Evolutionary conservation across 495 filamentous ascomycete genomes (phyloP).

Genomic region (Chaetomium tenue): DNA sequence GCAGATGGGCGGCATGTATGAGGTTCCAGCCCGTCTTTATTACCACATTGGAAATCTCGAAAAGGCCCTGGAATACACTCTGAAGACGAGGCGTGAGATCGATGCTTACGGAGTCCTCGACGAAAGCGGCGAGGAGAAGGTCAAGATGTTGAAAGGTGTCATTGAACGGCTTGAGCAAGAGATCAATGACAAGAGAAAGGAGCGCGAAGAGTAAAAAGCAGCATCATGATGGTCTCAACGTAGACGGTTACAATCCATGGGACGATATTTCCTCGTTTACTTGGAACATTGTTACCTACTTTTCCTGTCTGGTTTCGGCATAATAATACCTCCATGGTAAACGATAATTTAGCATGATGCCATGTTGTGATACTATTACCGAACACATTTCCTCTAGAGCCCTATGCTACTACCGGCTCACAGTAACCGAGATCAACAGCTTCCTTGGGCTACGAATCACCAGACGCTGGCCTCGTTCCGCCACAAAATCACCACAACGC

Average conservation of each 20-base stretch:
- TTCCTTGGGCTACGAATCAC: too few species aligned
- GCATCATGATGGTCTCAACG: background rate
- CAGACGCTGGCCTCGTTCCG: background rate
- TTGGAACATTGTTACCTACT: too few species aligned
- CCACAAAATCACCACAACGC: background rate
- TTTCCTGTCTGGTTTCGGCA: too few species aligned
- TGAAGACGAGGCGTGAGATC: conserved; percentile 29
- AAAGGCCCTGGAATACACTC: conserved; percentile 32
- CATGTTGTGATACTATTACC: too few species aligned
- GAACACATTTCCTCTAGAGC: too few species aligned
- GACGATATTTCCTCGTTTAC: too few species aligned
- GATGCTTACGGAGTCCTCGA: conserved; percentile 40
- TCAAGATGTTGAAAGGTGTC: conserved; percentile 16
- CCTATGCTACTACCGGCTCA: too few species aligned
- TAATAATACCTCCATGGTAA: too few species aligned
- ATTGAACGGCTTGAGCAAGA: conserved; percentile 19
- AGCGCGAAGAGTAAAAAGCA: background rate
- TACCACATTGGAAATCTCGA: conserved; percentile 34
- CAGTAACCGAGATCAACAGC: too few species aligned
- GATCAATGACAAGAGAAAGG: background rate
- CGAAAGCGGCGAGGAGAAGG: conserved; percentile 8
- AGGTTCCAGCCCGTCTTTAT: conserved; percentile 36
- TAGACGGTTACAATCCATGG: background rate
- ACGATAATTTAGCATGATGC: too few species aligned
- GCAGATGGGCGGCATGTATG: conserved; percentile 35